These are phyloP conservation scores for Medicago truncatula DNA, from an alignment of 306 rosid species.

Conservation along the genomic window MtrunA17r5.0-ANR NC_053048.1:36125001-36125500, in stretches of 20 bases:
- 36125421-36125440: not conserved
- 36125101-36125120: not conserved
- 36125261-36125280: slow-evolving; percentile 8
- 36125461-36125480: slow-evolving; percentile 4
- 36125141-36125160: slow-evolving; percentile 51
- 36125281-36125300: slow-evolving; percentile 15
- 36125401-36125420: slow-evolving; percentile 9
- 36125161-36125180: slow-evolving; percentile 32
- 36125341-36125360: slow-evolving; percentile 22
- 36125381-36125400: slow-evolving; percentile 26
- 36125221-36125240: slow-evolving; percentile 23
- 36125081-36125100: slow-evolving; percentile 13
- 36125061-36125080: slow-evolving; percentile 42
- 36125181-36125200: slow-evolving; percentile 15
- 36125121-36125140: slow-evolving; percentile 35
- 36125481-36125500: not conserved
- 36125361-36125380: slow-evolving; percentile 41
- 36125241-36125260: not conserved
- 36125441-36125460: not conserved
- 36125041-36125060: slow-evolving; percentile 87
- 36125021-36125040: slow-evolving; percentile 84
- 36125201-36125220: slow-evolving; percentile 32
- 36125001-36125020: slow-evolving; percentile 81
- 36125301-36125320: slow-evolving; percentile 30
- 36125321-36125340: not conserved